A percentile compares a stretch with the other conserved stretches of the same genome.
Conservation (phyloP, 31 red algal genomes). For the Asparagopsis taxiformis region DNA sequence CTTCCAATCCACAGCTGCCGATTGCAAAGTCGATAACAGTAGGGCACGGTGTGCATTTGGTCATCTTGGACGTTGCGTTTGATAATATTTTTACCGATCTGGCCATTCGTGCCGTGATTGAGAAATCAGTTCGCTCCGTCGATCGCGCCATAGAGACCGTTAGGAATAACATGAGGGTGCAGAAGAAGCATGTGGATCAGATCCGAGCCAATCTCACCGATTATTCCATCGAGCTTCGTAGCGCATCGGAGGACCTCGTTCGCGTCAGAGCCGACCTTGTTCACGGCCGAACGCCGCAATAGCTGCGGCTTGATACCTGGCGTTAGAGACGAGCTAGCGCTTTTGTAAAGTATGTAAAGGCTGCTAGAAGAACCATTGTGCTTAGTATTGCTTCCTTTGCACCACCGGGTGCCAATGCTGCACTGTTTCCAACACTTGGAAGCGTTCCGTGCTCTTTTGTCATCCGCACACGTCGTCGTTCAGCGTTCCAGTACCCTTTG, state of each 20-base stretch:
- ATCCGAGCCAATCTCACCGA: neutral
- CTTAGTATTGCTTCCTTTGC: constrained; percentile 29
- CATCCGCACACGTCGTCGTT: constrained; percentile 50
- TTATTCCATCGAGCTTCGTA: constrained; percentile 6
- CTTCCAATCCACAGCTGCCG: constrained; percentile 12
- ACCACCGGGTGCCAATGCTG: constrained; percentile 36
- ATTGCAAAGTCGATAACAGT: constrained; percentile 11
- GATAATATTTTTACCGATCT: constrained; percentile 42
- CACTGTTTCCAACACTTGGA: constrained; percentile 31
- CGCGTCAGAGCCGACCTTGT: constrained; percentile 32
- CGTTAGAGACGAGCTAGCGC: constrained; percentile 24
- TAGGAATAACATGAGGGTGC: constrained; percentile 14
- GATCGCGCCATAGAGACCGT: constrained; percentile 11
- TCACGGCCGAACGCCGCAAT: neutral
- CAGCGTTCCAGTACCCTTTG: constrained; percentile 60
- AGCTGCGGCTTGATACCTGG: neutral
- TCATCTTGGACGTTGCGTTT: constrained; percentile 14
- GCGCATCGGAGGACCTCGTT: constrained; percentile 17
- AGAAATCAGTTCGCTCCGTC: constrained; percentile 18
- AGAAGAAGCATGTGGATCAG: constrained; percentile 14
- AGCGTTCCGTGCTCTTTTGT: constrained; percentile 68
- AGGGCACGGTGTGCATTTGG: neutral
- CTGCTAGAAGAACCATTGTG: constrained; percentile 17
- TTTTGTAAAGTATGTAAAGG: constrained; percentile 27
- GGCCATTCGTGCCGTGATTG: constrained; percentile 28